Conservation (phyloP, 805 yeast species). For the Ogataea paraovalis region DNA sequence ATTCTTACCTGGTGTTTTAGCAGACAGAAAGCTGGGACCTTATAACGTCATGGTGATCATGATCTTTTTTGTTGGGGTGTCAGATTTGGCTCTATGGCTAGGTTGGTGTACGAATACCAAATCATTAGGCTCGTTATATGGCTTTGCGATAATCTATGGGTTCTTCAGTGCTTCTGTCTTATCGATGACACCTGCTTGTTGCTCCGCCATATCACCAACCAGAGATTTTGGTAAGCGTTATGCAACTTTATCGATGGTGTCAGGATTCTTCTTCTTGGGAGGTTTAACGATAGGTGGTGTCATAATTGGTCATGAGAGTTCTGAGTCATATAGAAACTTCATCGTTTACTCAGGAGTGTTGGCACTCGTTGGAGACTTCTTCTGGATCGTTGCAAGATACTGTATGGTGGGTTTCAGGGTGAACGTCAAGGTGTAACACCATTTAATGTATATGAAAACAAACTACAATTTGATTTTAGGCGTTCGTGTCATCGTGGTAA, state of each 20-base stretch:
- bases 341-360: constrained; percentile 35
- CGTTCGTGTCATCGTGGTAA: too few species aligned
- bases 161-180: constrained; percentile 53
- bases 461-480: neutral
- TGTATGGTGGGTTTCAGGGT: constrained; percentile 41
- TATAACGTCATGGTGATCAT: constrained; percentile 53
- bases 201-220: constrained; percentile 51
- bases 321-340: constrained; percentile 33
- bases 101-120: constrained; percentile 46
- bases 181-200: constrained; percentile 55
- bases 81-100: constrained; percentile 52
- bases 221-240: constrained; percentile 23
- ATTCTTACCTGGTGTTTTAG: constrained; percentile 48
- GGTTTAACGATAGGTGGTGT: constrained; percentile 31
- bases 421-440: constrained; percentile 11
- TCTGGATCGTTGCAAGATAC: constrained; percentile 42
- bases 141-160: constrained; percentile 49
- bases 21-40: constrained; percentile 48
- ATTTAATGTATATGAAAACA: neutral
- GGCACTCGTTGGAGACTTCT: constrained; percentile 34
- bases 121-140: constrained; percentile 38
- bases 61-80: constrained; percentile 40
- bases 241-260: constrained; percentile 24
- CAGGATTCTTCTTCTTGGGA: constrained; percentile 32
- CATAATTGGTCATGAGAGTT: constrained; percentile 32